Evolutionary conservation across 345 rosid species (phyloP), one percentile per base, ranked within the genome.

Genomic region (Turritis glabra): DNA sequence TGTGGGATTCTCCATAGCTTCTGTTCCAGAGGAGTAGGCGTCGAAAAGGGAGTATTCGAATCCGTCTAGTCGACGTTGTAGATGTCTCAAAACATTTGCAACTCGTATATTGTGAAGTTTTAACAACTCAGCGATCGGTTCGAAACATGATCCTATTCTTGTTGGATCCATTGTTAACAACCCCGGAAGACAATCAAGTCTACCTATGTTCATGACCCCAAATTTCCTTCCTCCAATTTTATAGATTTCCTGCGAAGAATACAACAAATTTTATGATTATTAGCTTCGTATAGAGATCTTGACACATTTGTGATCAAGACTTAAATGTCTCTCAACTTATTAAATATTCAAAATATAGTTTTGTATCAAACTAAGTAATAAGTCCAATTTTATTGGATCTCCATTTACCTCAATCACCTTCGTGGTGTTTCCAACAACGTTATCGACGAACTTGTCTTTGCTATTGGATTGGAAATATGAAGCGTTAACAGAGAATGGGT

Each of bases 191-290:
- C 96, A 92, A 7, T 93, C 96, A 5, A 88, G 55, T 22, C 81
- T 74, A 2, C 87, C 88, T 57, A 89, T 46, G 77, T 86, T 87
- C 64, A 84, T 74, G 53, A 93, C 81, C 4, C 77, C 95, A 65
- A 90, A 86, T 72, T 90, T 90, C 30, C 92, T 80, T 29, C 92
- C 97, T 15, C 98, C 97, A 3, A 32, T 48, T 25, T 55, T 71
- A 67, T 92, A 83, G 33, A 92, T 86, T 66, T 79, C 91, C 96
- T 92, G 3, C 46, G 53, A 29, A 48, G 12, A 38, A 72, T 12
- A 71, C 12, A 61, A 25, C 29, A 72, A 61, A 11, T 59, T 57
- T 22, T 3, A 40, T n/a, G n/a, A 8, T 13, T 21, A 14, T 32
- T 18, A 44, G 47, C 23, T 59, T 57, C 30, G 1, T 2, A 30